Conservation (phyloP, 129 eudicot genomes). For the Daucus carota region DNA sequence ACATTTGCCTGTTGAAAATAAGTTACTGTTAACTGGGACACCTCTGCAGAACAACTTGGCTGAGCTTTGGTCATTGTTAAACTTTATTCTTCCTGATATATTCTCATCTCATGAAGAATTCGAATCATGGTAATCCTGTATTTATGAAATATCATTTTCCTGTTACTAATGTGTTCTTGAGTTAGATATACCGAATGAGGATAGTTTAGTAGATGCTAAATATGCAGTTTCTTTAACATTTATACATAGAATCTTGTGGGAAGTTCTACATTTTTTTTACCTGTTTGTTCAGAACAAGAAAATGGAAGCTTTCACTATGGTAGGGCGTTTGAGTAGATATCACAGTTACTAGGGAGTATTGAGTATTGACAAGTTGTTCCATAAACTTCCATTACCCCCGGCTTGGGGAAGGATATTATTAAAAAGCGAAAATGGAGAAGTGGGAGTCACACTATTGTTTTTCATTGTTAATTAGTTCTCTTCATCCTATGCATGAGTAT, state of each 20-base stretch:
- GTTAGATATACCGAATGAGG: not conserved
- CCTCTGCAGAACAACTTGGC: conserved; percentile 97
- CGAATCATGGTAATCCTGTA: conserved; percentile 67
- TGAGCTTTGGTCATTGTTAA: conserved; percentile 95
- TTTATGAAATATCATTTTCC: not conserved
- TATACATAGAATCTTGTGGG: not conserved
- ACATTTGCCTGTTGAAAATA: conserved; percentile 61
- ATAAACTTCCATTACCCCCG: not conserved
- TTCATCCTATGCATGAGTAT: not conserved
- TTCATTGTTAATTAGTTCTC: not conserved
- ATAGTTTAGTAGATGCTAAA: not conserved
- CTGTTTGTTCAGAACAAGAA: not conserved
- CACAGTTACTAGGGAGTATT: not conserved
- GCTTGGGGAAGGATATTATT: not conserved
- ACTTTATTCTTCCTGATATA: conserved; percentile 93
- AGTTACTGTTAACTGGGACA: conserved; percentile 94
- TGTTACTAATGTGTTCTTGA: not conserved
- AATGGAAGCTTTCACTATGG: not conserved
- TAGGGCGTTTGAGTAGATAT: not conserved
- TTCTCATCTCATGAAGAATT: conserved; percentile 91
- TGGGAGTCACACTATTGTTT: not conserved
- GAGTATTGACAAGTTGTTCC: not conserved
- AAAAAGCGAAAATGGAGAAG: not conserved
- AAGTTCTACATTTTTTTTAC: not conserved
- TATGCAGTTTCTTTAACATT: not conserved